These are phyloP conservation scores for Candida saitoana DNA, from an alignment of 805 yeast genomes.

Conservation along the genomic window DNA sequence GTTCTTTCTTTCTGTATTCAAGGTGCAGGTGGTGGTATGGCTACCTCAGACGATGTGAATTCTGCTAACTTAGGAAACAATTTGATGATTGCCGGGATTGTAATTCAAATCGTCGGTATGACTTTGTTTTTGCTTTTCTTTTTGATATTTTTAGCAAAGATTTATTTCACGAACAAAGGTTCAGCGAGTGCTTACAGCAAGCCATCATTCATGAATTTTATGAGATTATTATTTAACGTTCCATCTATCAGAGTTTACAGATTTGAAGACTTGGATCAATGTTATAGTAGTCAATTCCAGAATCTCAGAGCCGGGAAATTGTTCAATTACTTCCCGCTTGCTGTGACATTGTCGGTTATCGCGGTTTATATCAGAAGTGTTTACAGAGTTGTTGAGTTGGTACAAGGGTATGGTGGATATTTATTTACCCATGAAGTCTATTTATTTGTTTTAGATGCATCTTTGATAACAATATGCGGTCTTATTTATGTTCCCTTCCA, in stretches of 20 bases:
- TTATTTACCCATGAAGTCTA: constrained; percentile 33
- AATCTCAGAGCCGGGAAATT: constrained; percentile 5
- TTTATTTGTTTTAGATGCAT: constrained; percentile 36
- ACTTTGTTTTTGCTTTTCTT: constrained; percentile 26
- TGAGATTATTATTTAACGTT: constrained; percentile 17
- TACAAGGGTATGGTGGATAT: constrained; percentile 26
- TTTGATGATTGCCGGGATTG: constrained; percentile 12
- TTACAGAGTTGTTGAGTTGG: constrained; percentile 25
- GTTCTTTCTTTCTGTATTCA: constrained; percentile 24
- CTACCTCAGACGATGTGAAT: constrained; percentile 18
- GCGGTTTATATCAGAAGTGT: constrained; percentile 27
- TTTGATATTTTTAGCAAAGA: constrained; percentile 24
- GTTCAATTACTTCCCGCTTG: constrained; percentile 7
- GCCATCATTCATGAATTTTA: constrained; percentile 21
- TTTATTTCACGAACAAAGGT: constrained; percentile 21
- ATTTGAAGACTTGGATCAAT: constrained; percentile 1
- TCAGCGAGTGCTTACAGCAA: constrained; percentile 6
- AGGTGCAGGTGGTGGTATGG: constrained; percentile 29
- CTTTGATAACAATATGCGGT: constrained; percentile 35
- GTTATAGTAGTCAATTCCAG: constrained; percentile 2
- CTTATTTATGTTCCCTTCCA: constrained; percentile 37
- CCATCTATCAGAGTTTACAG: constrained; percentile 9
- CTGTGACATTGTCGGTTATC: constrained; percentile 23
- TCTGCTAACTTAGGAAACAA: constrained; percentile 7
- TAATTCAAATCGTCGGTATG: constrained; percentile 24